These are phyloP conservation scores for Terfezia claveryi DNA, from an alignment of 495 filamentous ascomycete species.

Conservation along the genomic window DNA sequence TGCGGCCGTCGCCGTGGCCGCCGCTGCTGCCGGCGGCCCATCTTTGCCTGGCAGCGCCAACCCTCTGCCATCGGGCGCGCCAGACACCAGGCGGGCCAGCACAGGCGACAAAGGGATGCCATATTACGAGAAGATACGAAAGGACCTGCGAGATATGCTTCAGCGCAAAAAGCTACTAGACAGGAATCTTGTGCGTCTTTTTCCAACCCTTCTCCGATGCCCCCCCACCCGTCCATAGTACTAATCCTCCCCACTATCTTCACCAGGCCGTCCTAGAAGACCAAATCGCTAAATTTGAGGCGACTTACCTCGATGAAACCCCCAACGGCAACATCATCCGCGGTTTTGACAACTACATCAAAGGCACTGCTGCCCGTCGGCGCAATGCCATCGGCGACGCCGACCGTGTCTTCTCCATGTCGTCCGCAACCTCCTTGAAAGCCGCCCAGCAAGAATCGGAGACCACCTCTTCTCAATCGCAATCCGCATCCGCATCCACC, in stretches of 20 bases:
- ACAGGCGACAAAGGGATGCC: conserved; percentile 26
- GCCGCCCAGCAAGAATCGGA: conserved; percentile 13
- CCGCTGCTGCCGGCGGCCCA: conserved; percentile 23
- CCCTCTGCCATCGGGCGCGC: not conserved
- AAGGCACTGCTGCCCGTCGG: conserved; percentile 39
- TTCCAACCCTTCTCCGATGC: not conserved
- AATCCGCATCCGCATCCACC: conserved; percentile 14
- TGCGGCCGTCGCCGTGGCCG: not conserved
- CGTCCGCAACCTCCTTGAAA: conserved; percentile 32
- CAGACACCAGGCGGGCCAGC: conserved; percentile 2
- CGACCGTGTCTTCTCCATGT: conserved; percentile 36
- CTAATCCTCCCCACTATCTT: no score
- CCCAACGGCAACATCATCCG: conserved; percentile 84
- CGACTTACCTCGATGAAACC: conserved; percentile 76
- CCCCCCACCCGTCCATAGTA: not conserved
- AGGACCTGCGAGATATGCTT: conserved; percentile 44
- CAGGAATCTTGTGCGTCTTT: conserved; percentile 34
- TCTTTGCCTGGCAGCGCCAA: not conserved
- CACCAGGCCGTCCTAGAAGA: conserved; percentile 47
- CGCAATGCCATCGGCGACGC: conserved; percentile 29
- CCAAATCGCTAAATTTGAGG: conserved; percentile 61
- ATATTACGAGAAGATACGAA: conserved; percentile 52
- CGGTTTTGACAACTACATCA: conserved; percentile 95
- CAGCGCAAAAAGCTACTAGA: conserved; percentile 46
- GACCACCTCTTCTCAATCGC: conserved; percentile 12